phyloP scores from a whole-genome alignment of 169 alveolate species.

The Eimeria nieschulzi region DNA sequence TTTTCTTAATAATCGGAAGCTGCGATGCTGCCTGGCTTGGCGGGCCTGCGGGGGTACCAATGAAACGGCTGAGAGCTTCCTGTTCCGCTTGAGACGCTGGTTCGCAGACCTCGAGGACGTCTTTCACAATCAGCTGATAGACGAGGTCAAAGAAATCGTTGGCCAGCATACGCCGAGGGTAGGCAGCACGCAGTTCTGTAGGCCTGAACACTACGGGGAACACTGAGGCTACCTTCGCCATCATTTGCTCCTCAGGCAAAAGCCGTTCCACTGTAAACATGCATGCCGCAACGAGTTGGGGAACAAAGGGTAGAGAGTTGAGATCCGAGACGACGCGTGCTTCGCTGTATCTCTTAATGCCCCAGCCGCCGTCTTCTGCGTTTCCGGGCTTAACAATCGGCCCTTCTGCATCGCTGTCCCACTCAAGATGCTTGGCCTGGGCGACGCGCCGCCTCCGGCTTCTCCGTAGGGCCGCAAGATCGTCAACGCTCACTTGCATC shows the following conservation, averaged over 20 bases:
- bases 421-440: slow-evolving; percentile 67
- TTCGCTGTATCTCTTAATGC: slow-evolving; percentile 55
- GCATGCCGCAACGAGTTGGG: slow-evolving; percentile 80
- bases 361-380: slow-evolving; percentile 57
- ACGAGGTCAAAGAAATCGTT: slow-evolving; percentile 66
- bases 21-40: background rate
- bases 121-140: slow-evolving; percentile 72
- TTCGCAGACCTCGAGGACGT: slow-evolving; percentile 80
- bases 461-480: slow-evolving; percentile 39
- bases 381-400: slow-evolving; percentile 40
- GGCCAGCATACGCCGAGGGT: slow-evolving; percentile 72
- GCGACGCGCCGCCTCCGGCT: slow-evolving; percentile 65
- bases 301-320: slow-evolving; percentile 78
- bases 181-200: slow-evolving; percentile 75
- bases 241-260: slow-evolving; percentile 85
- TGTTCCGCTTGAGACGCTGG: slow-evolving; percentile 77
- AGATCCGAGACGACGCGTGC: slow-evolving; percentile 76
- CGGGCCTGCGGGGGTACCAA: slow-evolving; percentile 52
- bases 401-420: slow-evolving; percentile 75
- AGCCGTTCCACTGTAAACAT: slow-evolving; percentile 83
- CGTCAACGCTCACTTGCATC: slow-evolving; percentile 62
- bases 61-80: slow-evolving; percentile 74
- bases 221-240: slow-evolving; percentile 83
- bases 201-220: slow-evolving; percentile 81
- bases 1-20: background rate